Percentiles rank a stretch among this genome's conserved stretches.
Conservation (phyloP, 768 basidiomycete species). For the Sporobolomyces roseus region DNA sequence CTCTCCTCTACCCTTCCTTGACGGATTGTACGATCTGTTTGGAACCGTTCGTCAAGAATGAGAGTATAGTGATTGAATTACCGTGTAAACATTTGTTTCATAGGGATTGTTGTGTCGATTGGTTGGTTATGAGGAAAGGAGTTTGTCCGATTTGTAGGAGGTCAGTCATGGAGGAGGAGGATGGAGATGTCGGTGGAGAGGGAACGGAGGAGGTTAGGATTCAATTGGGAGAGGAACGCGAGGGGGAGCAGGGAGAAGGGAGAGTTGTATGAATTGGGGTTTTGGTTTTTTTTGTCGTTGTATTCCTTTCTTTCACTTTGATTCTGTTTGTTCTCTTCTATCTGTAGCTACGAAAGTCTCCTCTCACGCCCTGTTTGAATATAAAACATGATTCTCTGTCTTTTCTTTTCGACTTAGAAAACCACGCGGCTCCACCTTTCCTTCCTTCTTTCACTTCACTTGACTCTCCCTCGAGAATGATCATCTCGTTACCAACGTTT, state of each 20-base stretch:
- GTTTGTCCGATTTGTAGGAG: conserved; percentile 27
- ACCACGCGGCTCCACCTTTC: background rate
- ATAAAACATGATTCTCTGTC: too few species aligned
- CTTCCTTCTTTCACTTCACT: background rate
- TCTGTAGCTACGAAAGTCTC: background rate
- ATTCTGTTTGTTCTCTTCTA: background rate
- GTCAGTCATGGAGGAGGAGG: conserved; percentile 13
- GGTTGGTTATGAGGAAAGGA: conserved; percentile 78
- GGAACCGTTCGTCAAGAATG: conserved; percentile 64
- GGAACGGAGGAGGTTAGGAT: too few species aligned
- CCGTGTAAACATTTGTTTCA: conserved; percentile 97
- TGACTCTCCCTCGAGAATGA: background rate
- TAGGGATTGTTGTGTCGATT: conserved; percentile 80
- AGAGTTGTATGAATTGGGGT: background rate
- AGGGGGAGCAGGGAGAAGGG: background rate
- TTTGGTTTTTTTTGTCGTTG: conserved; percentile 6
- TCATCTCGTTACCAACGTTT: conserved; percentile 9
- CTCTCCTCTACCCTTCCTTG: conserved; percentile 13
- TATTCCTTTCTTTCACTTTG: background rate
- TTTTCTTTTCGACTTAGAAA: too few species aligned
- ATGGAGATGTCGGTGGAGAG: background rate
- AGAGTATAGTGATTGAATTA: conserved; percentile 85
- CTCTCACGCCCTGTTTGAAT: too few species aligned
- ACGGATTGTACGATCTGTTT: conserved; percentile 90
- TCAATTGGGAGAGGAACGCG: too few species aligned